Evolutionary conservation across 1,284 basidiomycete genomes (phyloP).

Genomic region (Mycena citricolor): DNA sequence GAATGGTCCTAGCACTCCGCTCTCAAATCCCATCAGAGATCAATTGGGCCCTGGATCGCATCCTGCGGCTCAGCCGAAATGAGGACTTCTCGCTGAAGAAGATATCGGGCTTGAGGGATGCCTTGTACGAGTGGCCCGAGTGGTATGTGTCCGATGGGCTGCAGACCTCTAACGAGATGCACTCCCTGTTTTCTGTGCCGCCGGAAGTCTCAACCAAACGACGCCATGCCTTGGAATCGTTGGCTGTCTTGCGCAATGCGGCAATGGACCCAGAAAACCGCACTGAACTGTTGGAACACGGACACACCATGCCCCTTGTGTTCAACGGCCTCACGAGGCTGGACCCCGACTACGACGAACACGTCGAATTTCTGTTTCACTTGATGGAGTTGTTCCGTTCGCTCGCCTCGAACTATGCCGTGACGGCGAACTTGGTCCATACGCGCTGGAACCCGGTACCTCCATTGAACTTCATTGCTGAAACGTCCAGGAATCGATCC

Average conservation of each 20-base stretch:
- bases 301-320: slow-evolving; percentile 60
- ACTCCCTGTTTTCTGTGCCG: slow-evolving; percentile 54
- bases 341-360: slow-evolving; percentile 54
- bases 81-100: slow-evolving; percentile 68
- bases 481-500: slow-evolving; percentile 64
- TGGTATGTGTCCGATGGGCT: slow-evolving; percentile 66
- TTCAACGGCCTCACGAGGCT: slow-evolving; percentile 57
- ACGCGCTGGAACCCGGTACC: slow-evolving; percentile 43
- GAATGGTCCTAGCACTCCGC: slow-evolving; percentile 78
- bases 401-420: slow-evolving; percentile 42
- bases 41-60: slow-evolving; percentile 78
- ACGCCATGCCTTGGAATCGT: slow-evolving; percentile 70
- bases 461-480: slow-evolving; percentile 53
- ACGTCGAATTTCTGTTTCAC: slow-evolving; percentile 68
- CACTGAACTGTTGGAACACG: slow-evolving; percentile 54
- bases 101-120: slow-evolving; percentile 75
- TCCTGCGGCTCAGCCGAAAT: slow-evolving; percentile 73
- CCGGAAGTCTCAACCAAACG: slow-evolving; percentile 52
- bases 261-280: slow-evolving; percentile 66
- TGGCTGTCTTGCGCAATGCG: slow-evolving; percentile 77
- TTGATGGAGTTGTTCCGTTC: slow-evolving; percentile 65
- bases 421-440: slow-evolving; percentile 34
- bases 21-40: slow-evolving; percentile 76
- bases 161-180: slow-evolving; percentile 38
- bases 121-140: slow-evolving; percentile 78